phyloP scores from a whole-genome alignment of 2,329 filamentous ascomycete species.

The Penicillium sp. region DNA sequence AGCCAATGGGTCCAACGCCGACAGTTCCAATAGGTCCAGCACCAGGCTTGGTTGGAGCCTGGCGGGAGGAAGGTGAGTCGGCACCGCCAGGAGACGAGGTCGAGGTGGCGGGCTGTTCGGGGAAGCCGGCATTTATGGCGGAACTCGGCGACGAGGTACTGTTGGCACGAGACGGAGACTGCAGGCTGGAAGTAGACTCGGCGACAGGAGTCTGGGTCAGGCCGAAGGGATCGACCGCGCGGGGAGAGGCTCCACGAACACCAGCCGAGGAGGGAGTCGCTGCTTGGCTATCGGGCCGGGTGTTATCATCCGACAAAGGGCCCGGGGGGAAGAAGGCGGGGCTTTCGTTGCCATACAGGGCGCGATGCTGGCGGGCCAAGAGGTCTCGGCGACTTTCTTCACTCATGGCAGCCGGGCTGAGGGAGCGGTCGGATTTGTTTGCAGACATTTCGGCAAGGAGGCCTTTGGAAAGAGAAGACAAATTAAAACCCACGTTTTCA shows the following conservation, averaged over 20 bases:
- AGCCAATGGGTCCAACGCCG: conserved; percentile 92
- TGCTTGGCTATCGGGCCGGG: conserved; percentile 69
- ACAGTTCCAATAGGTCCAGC: conserved; percentile 66
- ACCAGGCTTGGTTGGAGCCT: conserved; percentile 59
- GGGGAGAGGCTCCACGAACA: conserved; percentile 74
- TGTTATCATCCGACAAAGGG: conserved; percentile 70
- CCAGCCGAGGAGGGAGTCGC: conserved; percentile 64
- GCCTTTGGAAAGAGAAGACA: conserved; percentile 53
- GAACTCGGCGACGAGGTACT: conserved; percentile 77
- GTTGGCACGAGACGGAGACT: conserved; percentile 72
- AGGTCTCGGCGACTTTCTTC: conserved; percentile 96
- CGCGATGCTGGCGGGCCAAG: conserved; percentile 93
- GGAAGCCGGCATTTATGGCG: conserved; percentile 51
- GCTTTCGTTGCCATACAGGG: conserved; percentile 80
- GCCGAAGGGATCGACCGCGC: conserved; percentile 74
- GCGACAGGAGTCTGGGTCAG: conserved; percentile 53
- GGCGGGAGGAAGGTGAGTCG: conserved; percentile 72
- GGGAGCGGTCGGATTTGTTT: conserved; percentile 82
- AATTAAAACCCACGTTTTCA: conserved; percentile 48
- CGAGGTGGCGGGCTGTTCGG: conserved; percentile 74
- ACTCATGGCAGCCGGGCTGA: conserved; percentile 84
- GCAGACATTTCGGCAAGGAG: conserved; percentile 69
- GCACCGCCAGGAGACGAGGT: conserved; percentile 78
- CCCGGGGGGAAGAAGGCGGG: conserved; percentile 69
- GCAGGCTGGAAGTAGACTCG: conserved; percentile 45